Evolutionary conservation across 2,329 filamentous ascomycete genomes (phyloP).

Genomic region (Paecilomyces dactylethromorphus): DNA sequence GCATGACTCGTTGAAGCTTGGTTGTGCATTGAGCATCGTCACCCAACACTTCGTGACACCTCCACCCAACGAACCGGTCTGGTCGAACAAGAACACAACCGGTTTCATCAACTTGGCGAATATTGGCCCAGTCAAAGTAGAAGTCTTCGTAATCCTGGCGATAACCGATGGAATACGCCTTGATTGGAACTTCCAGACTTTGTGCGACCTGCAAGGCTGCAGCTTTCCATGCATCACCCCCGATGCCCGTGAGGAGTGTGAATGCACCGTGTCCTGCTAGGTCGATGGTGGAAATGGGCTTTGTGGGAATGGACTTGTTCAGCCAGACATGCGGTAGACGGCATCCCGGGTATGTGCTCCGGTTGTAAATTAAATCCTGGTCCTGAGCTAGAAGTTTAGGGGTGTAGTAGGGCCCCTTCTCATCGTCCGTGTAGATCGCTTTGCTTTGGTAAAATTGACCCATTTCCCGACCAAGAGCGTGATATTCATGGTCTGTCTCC

Average conservation of each 20-base stretch:
- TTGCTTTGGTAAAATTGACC: conserved; percentile 47
- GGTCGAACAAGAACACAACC: conserved; percentile 54
- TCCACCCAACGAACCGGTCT: conserved; percentile 55
- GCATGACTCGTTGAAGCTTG: neutral
- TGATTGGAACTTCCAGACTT: conserved; percentile 42
- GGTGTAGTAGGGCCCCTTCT: conserved; percentile 18
- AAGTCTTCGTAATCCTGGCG: conserved; percentile 56
- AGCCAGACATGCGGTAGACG: conserved; percentile 60
- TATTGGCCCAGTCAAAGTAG: conserved; percentile 53
- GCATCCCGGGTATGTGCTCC: conserved; percentile 53
- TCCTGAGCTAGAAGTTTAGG: conserved; percentile 27
- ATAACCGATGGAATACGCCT: conserved; percentile 49
- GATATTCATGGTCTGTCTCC: conserved; percentile 44
- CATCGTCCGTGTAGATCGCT: conserved; percentile 42
- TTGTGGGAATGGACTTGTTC: conserved; percentile 40
- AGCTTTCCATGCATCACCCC: conserved; percentile 48
- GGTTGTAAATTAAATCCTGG: conserved; percentile 36
- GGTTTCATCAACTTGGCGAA: conserved; percentile 50
- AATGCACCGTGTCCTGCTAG: conserved; percentile 52
- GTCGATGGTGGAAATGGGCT: conserved; percentile 52
- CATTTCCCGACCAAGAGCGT: conserved; percentile 55
- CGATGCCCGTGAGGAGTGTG: conserved; percentile 48
- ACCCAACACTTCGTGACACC: conserved; percentile 15
- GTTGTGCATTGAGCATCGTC: neutral
- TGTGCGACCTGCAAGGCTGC: conserved; percentile 39